A percentile compares a stretch with the other conserved stretches of the same genome.
Evolutionary conservation across 2,329 filamentous ascomycete species (phyloP).

Genomic region (Davidsoniella neocaledoniae): DNA sequence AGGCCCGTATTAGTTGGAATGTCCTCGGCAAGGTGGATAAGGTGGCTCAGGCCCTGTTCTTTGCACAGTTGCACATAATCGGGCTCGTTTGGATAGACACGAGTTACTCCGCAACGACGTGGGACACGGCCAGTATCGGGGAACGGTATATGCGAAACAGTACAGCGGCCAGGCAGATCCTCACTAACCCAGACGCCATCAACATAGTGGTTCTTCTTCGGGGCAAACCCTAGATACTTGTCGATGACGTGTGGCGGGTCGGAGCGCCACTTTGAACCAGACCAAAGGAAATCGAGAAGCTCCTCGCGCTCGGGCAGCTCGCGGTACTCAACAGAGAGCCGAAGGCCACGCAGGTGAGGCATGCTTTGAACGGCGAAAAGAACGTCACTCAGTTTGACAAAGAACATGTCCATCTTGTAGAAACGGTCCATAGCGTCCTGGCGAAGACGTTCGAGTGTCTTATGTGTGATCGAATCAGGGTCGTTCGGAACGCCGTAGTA

Average conservation of each 20-base stretch:
- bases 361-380: slow-evolving; percentile 40
- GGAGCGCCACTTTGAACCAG: slow-evolving; percentile 38
- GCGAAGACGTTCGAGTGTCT: slow-evolving; percentile 29
- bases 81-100: slow-evolving; percentile 37
- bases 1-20: not conserved
- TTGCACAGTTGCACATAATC: slow-evolving; percentile 38
- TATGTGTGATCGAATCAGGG: slow-evolving; percentile 27
- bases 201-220: slow-evolving; percentile 40
- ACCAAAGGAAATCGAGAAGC: slow-evolving; percentile 25
- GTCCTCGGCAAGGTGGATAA: slow-evolving; percentile 22
- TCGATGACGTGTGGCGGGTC: slow-evolving; percentile 32
- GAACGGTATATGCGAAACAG: slow-evolving; percentile 36
- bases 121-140: slow-evolving; percentile 35
- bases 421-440: slow-evolving; percentile 36
- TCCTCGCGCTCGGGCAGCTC: slow-evolving; percentile 38
- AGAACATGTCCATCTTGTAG: slow-evolving; percentile 44
- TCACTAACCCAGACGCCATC: slow-evolving; percentile 35
- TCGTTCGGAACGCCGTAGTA: slow-evolving; percentile 32
- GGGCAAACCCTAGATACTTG: slow-evolving; percentile 36
- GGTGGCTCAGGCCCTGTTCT: slow-evolving; percentile 40
- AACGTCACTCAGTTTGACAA: slow-evolving; percentile 48
- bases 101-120: slow-evolving; percentile 31
- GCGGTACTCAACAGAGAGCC: slow-evolving; percentile 40
- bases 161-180: slow-evolving; percentile 28
- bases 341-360: slow-evolving; percentile 39